phyloP scores from a whole-genome alignment of 2,329 filamentous ascomycete species.

The Mycosphaerella arachidis region DNA sequence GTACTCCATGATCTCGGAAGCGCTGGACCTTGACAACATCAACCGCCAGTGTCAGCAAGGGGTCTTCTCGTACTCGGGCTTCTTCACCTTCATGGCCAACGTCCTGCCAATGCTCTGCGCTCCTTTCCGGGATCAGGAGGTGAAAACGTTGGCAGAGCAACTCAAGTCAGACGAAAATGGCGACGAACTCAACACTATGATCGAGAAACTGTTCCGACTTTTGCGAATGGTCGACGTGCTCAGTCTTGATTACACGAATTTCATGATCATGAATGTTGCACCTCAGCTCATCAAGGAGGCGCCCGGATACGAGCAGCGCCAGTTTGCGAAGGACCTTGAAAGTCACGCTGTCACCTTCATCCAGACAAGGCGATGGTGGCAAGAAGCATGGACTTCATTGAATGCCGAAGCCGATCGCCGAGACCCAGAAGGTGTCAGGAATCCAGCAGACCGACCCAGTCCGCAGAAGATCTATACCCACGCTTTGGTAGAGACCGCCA shows the following conservation, averaged over 20 bases:
- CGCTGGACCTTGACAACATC: slow-evolving; percentile 68
- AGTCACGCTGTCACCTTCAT: slow-evolving; percentile 51
- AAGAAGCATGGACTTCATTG: slow-evolving; percentile 59
- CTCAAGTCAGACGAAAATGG: slow-evolving; percentile 34
- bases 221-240: slow-evolving; percentile 72
- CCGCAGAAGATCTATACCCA: slow-evolving; percentile 70
- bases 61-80: slow-evolving; percentile 74
- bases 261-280: slow-evolving; percentile 66
- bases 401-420: slow-evolving; percentile 61
- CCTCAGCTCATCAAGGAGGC: slow-evolving; percentile 68
- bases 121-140: slow-evolving; percentile 72
- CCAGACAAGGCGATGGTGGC: slow-evolving; percentile 63
- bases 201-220: slow-evolving; percentile 70
- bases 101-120: slow-evolving; percentile 76
- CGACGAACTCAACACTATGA: slow-evolving; percentile 56
- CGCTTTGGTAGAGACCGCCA: slow-evolving; percentile 69
- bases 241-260: slow-evolving; percentile 72
- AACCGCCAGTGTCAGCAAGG: slow-evolving; percentile 64
- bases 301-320: slow-evolving; percentile 67
- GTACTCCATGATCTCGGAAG: slow-evolving; percentile 69
- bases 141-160: slow-evolving; percentile 63
- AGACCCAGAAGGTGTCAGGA: slow-evolving; percentile 63
- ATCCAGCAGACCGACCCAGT: slow-evolving; percentile 59
- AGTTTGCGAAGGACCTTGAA: slow-evolving; percentile 63
- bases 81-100: slow-evolving; percentile 70